Base-by-base conservation (phyloP, 2,329 filamentous ascomycete species). In the Stromatinia cepivora region DNA sequence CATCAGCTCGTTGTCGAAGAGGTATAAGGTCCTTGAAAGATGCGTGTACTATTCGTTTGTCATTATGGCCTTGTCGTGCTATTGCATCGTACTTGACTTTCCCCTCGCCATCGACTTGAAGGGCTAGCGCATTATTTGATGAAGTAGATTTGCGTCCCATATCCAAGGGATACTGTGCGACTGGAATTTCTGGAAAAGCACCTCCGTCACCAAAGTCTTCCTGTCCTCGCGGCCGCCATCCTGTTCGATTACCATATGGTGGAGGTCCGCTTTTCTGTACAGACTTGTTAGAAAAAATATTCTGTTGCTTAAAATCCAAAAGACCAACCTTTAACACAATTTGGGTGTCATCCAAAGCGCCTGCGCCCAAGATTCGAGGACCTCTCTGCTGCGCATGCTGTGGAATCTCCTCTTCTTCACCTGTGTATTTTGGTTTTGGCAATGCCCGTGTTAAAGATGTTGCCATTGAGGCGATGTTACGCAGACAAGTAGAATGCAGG, bases 21-120 rank as follows among this genome's bases (percentile, higher is more conserved):
- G 95, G 95, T 72, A 99, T 99, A 64, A 99, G 83, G 76, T 98
- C 95, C 79, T 97, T 97, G 83, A 99, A 99, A 11, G 92, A 97
- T 28, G 95, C 90, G 80, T 99, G 95, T 15, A 99, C 90, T 73
- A 97, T 92, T 63, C 94, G 87, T 71, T 88, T 88, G 28, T 93
- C 92, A 78, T 86, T 86, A 79, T 99, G 95, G 20, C 95, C 95
- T 77, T 94, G 91, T 76, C 90, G 87, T 65, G 94, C 94, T 77
- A 99, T 97, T 67, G 94, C 93, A 79, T 97, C 93, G 82, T 97
- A 99, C 81, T 97, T 96, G 72, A 97, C 92, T 78, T 96, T 97
- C 57, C 95, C 95, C 73, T 97, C 91, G 0, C 86, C 88, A 78
- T 98, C 93, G 48, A 98, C 93, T 79, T 97, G 92, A 45, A 98